Evolutionary conservation across 345 rosid species (phyloP).

Genomic region (Eucalyptus coolabah): DNA sequence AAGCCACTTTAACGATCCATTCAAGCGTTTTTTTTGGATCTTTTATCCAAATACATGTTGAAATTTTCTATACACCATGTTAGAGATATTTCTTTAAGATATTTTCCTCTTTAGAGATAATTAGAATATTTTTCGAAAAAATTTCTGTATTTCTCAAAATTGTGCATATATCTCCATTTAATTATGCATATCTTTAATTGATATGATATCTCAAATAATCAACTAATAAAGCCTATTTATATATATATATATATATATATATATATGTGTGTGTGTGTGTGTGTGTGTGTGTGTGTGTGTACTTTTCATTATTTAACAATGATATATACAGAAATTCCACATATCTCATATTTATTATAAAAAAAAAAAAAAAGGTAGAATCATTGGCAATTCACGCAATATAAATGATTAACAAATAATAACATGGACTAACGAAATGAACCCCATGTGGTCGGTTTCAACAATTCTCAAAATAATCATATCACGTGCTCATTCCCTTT

Average conservation of each 20-base stretch:
- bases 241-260: no score
- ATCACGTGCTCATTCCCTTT: not conserved
- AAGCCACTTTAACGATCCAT: not conserved
- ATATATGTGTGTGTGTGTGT: no score
- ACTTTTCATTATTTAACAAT: not conserved
- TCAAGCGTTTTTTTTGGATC: not conserved
- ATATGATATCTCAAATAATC: not conserved
- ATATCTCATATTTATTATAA: not conserved
- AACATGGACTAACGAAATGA: not conserved
- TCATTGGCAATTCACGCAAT: not conserved
- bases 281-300: no score
- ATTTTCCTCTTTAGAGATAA: not conserved
- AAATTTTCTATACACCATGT: not conserved
- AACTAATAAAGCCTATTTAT: not conserved
- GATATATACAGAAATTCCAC: not conserved
- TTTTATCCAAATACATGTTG: not conserved
- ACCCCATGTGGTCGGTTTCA: not conserved
- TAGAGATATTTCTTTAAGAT: not conserved
- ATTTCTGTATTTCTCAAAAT: rapidly evolving
- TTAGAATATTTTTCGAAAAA: rapidly evolving
- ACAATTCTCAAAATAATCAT: not conserved
- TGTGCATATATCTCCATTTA: rapidly evolving
- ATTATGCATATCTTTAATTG: not conserved
- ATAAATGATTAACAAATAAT: not conserved
- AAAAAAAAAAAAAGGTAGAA: no score